Evolutionary conservation across 345 rosid species (phyloP).

Genomic region (Eucalyptus brandiana): DNA sequence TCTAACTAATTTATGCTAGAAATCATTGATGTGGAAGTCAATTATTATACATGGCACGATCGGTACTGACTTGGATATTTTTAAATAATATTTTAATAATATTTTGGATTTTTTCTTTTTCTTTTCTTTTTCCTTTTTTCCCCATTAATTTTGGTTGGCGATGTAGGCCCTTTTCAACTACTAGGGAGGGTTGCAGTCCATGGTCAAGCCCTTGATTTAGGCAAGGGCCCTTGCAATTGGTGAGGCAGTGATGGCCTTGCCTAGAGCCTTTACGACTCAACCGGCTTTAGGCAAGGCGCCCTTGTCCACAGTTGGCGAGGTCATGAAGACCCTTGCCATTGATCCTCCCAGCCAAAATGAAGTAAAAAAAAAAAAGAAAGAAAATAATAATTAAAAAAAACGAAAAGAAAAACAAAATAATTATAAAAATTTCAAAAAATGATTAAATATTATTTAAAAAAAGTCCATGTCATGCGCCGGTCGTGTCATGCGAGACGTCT

Average conservation of each 20-base stretch:
- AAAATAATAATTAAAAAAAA: too few relatives aligned
- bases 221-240: neutral
- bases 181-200: accelerated
- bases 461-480: accelerated
- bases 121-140: too few relatives aligned
- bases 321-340: too few relatives aligned
- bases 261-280: accelerated
- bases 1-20: accelerated
- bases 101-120: accelerated
- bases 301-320: accelerated
- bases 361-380: too few relatives aligned
- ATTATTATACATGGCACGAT: accelerated
- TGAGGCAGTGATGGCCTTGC: accelerated
- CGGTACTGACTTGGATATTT: accelerated
- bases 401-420: too few relatives aligned
- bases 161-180: accelerated
- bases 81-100: too few relatives aligned
- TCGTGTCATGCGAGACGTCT: accelerated
- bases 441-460: too few relatives aligned
- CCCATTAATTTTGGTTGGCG: neutral
- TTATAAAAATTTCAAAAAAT: too few relatives aligned
- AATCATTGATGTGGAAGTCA: too few relatives aligned
- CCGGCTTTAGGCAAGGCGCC: accelerated
- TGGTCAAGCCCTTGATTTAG: neutral
- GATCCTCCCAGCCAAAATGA: accelerated